Conservation (phyloP, 805 yeast species). For the Kazachstania psychrophila region DNA sequence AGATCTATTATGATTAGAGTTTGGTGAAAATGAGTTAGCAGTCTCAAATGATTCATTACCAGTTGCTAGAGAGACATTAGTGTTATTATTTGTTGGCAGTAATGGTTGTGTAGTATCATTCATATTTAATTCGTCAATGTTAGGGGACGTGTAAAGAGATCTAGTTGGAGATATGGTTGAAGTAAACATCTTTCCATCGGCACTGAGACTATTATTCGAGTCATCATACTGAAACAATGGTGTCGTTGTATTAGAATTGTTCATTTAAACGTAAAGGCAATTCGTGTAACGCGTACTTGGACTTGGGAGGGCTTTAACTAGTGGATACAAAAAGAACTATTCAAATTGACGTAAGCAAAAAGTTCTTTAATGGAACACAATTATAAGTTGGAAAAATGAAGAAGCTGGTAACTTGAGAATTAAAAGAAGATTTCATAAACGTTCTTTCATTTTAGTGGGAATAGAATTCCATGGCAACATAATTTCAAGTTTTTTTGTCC, state of each 20-base stretch:
- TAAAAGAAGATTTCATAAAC: no score
- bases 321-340: no score
- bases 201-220: background rate
- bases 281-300: no score
- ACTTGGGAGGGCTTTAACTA: no score
- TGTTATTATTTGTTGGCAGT: background rate
- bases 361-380: no score
- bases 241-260: constrained; percentile 3
- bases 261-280: no score
- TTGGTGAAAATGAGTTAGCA: constrained; percentile 3
- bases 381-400: no score
- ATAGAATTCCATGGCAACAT: no score
- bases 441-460: no score
- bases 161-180: constrained; percentile 11
- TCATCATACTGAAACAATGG: constrained; percentile 4
- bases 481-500: no score
- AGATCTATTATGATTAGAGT: background rate
- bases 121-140: background rate
- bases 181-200: constrained; percentile 1
- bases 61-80: constrained; percentile 1
- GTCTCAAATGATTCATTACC: constrained; percentile 6
- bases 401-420: no score
- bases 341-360: no score
- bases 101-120: background rate
- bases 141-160: constrained; percentile 3